Conservation (phyloP, 176 grass and related monocot species). For the Avena insularis region DNA sequence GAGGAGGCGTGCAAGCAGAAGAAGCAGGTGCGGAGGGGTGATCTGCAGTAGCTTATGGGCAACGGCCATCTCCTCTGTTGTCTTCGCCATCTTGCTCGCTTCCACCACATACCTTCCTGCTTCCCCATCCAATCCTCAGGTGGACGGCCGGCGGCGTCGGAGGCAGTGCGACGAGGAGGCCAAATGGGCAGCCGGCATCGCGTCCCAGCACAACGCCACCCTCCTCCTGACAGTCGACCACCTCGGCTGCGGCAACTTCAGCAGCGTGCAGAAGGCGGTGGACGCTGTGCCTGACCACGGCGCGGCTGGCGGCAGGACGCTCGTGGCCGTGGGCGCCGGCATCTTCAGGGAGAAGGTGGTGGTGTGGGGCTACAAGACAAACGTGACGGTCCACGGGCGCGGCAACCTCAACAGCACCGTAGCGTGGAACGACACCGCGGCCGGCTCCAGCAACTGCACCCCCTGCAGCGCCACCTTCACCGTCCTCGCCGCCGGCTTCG, state of each 20-base stretch:
- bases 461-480: conserved; percentile 63
- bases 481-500: conserved; percentile 64
- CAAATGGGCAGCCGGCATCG: conserved; percentile 55
- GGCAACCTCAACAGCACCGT: conserved; percentile 69
- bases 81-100: conserved; percentile 63
- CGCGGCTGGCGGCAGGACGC: conserved; percentile 35
- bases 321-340: conserved; percentile 71
- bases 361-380: conserved; percentile 73
- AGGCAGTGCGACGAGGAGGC: conserved; percentile 49
- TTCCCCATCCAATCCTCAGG: conserved; percentile 17
- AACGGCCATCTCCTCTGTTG: conserved; percentile 55
- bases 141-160: conserved; percentile 29
- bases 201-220: conserved; percentile 56
- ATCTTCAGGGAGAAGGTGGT: conserved; percentile 83
- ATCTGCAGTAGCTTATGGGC: conserved; percentile 35
- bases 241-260: conserved; percentile 79
- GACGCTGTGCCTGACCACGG: conserved; percentile 68
- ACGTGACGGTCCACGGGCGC: conserved; percentile 66
- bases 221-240: conserved; percentile 71
- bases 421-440: conserved; percentile 72
- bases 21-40: conserved; percentile 20
- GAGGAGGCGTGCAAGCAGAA: conserved; percentile 36
- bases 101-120: conserved; percentile 41
- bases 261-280: conserved; percentile 68
- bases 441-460: conserved; percentile 73